Base-by-base conservation (phyloP, 2,329 filamentous ascomycete species). In the Ceratocystis papillata region DNA sequence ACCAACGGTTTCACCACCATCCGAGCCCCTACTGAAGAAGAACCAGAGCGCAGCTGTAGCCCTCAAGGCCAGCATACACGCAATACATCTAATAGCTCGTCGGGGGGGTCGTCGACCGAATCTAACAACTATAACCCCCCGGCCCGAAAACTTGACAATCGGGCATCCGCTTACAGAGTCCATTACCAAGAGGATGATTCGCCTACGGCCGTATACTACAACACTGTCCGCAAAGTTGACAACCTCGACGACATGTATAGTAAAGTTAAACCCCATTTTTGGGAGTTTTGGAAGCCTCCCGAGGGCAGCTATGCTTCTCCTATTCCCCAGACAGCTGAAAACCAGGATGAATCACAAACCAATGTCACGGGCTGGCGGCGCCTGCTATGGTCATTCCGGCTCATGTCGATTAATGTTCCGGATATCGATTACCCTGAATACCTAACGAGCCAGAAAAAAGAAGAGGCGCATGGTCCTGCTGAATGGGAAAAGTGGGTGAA, bases 401-500 rank as follows among this genome's bases (percentile, higher is more conserved):
- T 67, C 1, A 62, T 67, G 5, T 65, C 63, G 3, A 65, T 65
- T 17, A 79, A 76, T 53, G 75, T 85, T 22, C 73, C 73, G 8
- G 71, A 74, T 0, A 41, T 78, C 5, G 77, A 82, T 6, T 95
- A 96, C 71, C 82, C 84, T 0, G 64, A 66, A 37, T 84, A 87
- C 0, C 85, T 83, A 72, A 83, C 88, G 68, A 83, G 82, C 65
- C 82, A 87, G 33, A 79, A 86, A 66, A 80, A 84, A 10, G 83
- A 86, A 55, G 81, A 81, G 7, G 81, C 84, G 62, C 85, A 89
- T 0, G 33, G 22, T 3, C 22, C 62, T 25, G 62, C 66, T n/a
- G 77, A 83, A 57, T 99, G 94, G 94, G 85, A 86, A 71, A 87
- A 86, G 68, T 96, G 92, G 76, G 78, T 97, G 63, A 87, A 85